Percentiles rank a stretch among this genome's conserved stretches.
These are phyloP conservation scores for Exophiala alcalophila DNA, from an alignment of 2,329 filamentous ascomycete genomes.

Conservation along the genomic window DNA sequence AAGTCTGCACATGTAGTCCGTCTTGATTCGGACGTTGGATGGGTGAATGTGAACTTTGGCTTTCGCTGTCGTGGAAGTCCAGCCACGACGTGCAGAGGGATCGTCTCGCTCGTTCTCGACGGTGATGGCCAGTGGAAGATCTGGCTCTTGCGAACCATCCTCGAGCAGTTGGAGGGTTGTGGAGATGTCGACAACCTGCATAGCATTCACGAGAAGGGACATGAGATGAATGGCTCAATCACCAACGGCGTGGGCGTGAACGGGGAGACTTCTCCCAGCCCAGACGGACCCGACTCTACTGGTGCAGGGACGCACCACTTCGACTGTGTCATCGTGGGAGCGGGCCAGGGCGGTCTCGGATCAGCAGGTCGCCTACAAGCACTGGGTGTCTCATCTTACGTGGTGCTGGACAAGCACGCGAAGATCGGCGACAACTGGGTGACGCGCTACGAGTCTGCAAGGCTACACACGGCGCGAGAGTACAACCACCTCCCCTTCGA, in stretches of 20 bases:
- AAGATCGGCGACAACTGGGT: constrained; percentile 48
- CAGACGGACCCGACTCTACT: constrained; percentile 3
- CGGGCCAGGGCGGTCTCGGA: constrained; percentile 46
- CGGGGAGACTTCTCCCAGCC: background rate
- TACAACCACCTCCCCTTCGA: constrained; percentile 32
- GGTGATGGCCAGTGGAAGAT: constrained; percentile 30
- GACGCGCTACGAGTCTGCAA: constrained; percentile 47
- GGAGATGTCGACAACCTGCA: constrained; percentile 27
- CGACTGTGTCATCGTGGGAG: constrained; percentile 39
- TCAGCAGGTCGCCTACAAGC: constrained; percentile 45
- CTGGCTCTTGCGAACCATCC: constrained; percentile 28
- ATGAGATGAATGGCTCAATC: background rate
- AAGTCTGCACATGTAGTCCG: constrained; percentile 7
- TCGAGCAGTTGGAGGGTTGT: constrained; percentile 29
- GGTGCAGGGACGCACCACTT: too few species aligned
- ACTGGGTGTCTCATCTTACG: constrained; percentile 41
- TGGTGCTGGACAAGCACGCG: constrained; percentile 47
- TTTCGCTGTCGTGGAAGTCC: constrained; percentile 10
- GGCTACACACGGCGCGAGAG: constrained; percentile 29
- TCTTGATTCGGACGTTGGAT: constrained; percentile 13
- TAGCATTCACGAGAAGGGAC: constrained; percentile 5
- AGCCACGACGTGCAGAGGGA: constrained; percentile 11
- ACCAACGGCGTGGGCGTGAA: background rate
- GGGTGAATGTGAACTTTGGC: constrained; percentile 18
- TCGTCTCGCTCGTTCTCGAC: constrained; percentile 16